These are phyloP conservation scores for Penicillium taxi DNA, from an alignment of 495 filamentous ascomycete species.

Conservation along the genomic window DNA sequence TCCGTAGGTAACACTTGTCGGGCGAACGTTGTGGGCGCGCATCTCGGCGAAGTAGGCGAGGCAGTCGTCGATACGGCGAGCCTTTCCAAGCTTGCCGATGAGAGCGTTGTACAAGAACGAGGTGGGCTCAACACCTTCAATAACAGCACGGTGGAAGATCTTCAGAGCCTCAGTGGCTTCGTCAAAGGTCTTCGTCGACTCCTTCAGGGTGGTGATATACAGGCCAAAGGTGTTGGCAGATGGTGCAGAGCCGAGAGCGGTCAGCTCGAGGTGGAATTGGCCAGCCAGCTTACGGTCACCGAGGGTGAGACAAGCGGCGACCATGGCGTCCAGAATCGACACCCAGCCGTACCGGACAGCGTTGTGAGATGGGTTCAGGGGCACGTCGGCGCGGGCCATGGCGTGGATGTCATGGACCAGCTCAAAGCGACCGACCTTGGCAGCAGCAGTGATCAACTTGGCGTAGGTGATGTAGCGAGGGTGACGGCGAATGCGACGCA, in stretches of 20 bases:
- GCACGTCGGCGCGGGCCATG: conserved; percentile 82
- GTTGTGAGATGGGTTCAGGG: conserved; percentile 68
- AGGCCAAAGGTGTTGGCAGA: conserved; percentile 96
- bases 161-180: conserved; percentile 94
- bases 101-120: conserved; percentile 98
- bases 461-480: conserved; percentile 93
- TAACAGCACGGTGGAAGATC: conserved; percentile 88
- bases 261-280: conserved; percentile 82
- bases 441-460: conserved; percentile 85
- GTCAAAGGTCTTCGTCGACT: conserved; percentile 93
- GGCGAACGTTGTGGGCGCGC: conserved; percentile 84
- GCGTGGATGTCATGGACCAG: conserved; percentile 77
- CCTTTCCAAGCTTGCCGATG: conserved; percentile 96
- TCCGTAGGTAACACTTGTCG: conserved; percentile 95
- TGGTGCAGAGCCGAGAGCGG: conserved; percentile 78
- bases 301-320: conserved; percentile 79
- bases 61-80: conserved; percentile 93
- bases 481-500: conserved; percentile 83
- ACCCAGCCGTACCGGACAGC: conserved; percentile 91
- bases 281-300: conserved; percentile 72
- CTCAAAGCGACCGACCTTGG: conserved; percentile 69
- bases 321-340: conserved; percentile 91
- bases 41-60: conserved; percentile 97
- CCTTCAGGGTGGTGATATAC: conserved; percentile 96
- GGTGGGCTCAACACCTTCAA: conserved; percentile 90